phyloP scores from a whole-genome alignment of 805 yeast genomes.

The Candida berthetii region DNA sequence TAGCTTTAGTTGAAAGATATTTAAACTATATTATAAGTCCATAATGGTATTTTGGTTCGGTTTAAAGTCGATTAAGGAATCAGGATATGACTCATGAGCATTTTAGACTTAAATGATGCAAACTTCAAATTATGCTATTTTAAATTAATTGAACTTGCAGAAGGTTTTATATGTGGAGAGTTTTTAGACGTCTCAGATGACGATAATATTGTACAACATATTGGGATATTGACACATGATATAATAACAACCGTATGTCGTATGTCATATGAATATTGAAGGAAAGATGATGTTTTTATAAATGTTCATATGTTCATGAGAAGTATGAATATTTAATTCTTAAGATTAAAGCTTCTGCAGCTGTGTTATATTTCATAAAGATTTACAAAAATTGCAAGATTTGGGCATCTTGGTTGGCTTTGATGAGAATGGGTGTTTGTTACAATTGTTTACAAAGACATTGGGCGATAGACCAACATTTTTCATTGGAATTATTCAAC shows the following conservation, averaged over 20 bases:
- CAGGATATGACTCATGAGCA: too few relatives aligned
- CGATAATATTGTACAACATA: conserved; percentile 85
- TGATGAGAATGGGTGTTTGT: conserved; percentile 68
- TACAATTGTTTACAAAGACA: conserved; percentile 78
- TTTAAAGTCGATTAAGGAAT: too few relatives aligned
- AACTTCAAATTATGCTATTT: too few relatives aligned
- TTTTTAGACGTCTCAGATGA: too few relatives aligned
- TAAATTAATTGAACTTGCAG: too few relatives aligned
- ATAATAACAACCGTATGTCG: conserved; percentile 50
- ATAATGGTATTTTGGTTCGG: too few relatives aligned
- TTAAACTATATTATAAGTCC: too few relatives aligned
- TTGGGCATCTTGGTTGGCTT: conserved; percentile 68
- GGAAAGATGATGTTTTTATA: conserved; percentile 57
- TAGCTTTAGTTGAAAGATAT: too few relatives aligned
- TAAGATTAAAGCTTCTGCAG: conserved; percentile 38
- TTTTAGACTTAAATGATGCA: too few relatives aligned
- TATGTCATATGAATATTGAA: too few relatives aligned
- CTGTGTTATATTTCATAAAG: conserved; percentile 44
- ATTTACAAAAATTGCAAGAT: conserved; percentile 39
- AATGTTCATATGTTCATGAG: conserved; percentile 49
- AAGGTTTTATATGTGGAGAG: too few relatives aligned
- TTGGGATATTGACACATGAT: conserved; percentile 62
- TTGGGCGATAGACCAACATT: conserved; percentile 74
- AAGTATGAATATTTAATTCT: conserved; percentile 40
- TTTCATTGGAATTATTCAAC: conserved; percentile 76